Percentiles rank a stretch among this genome's conserved stretches.
Conservation (phyloP, 202 grass and related monocot genomes). For the Setaria italica region DNA sequence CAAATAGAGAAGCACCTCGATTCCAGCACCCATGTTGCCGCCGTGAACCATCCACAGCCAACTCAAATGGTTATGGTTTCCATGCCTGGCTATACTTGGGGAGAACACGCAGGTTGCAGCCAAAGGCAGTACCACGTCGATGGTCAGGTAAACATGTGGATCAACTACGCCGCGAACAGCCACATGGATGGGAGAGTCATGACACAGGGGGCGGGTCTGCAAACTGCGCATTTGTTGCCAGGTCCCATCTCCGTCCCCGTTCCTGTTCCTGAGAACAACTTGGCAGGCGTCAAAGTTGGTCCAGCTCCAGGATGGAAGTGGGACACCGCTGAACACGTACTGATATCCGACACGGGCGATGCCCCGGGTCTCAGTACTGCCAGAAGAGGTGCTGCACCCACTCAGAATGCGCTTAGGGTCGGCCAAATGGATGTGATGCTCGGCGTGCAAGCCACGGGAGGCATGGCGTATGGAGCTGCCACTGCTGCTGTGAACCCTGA, state of each 20-base stretch:
- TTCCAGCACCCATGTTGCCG: slow-evolving; percentile 26
- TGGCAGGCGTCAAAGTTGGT: slow-evolving; percentile 3
- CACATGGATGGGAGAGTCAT: slow-evolving; percentile 8
- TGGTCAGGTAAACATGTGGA: slow-evolving; percentile 41
- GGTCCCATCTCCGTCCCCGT: slow-evolving; percentile 40
- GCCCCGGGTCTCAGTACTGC: background rate
- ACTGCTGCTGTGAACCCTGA: background rate
- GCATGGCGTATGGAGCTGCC: background rate
- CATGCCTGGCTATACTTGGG: slow-evolving; percentile 34
- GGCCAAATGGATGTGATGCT: background rate
- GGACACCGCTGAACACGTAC: slow-evolving; percentile 2
- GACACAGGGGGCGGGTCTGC: slow-evolving; percentile 6
- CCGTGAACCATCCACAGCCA: slow-evolving; percentile 10
- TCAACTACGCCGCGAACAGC: slow-evolving; percentile 19
- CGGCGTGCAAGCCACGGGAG: background rate
- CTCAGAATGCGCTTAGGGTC: background rate
- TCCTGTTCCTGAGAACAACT: slow-evolving; percentile 38
- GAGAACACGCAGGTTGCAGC: slow-evolving; percentile 33
- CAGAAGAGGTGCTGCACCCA: background rate
- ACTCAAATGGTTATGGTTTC: slow-evolving; percentile 23
- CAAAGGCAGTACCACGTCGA: slow-evolving; percentile 50
- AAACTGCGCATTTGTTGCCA: slow-evolving; percentile 49
- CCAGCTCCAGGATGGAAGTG: slow-evolving; percentile 47
- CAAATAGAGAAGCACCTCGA: slow-evolving; percentile 39
- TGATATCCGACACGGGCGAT: slow-evolving; percentile 30